These are phyloP conservation scores for Rutstroemia sydowiana DNA, from an alignment of 2,329 filamentous ascomycete species.

Conservation along the genomic window DNA sequence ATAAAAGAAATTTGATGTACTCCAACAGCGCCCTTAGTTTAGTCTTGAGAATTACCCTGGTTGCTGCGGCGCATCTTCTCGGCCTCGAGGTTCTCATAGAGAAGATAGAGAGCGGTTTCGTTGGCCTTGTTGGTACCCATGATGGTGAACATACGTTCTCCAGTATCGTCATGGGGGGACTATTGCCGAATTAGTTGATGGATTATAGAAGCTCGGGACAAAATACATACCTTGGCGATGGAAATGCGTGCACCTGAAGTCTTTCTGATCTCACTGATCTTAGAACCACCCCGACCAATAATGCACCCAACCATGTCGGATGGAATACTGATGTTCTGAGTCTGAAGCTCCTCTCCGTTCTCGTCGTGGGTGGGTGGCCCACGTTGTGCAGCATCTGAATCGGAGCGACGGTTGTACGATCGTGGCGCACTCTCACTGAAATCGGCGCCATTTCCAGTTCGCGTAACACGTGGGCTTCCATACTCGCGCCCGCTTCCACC, in stretches of 20 bases:
- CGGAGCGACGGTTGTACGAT: slow-evolving; percentile 70
- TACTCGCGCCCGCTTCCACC: slow-evolving; percentile 45
- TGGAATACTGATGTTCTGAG: slow-evolving; percentile 98
- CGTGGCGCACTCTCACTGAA: slow-evolving; percentile 78
- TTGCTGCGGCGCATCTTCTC: slow-evolving; percentile 99
- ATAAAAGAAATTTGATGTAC: slow-evolving; percentile 40
- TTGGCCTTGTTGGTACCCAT: slow-evolving; percentile 92
- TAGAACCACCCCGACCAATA: slow-evolving; percentile 88
- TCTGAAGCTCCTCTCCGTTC: slow-evolving; percentile 95
- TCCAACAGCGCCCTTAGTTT: slow-evolving; percentile 13
- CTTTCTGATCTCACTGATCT: slow-evolving; percentile 98
- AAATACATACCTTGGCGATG: slow-evolving; percentile 64
- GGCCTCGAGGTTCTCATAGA: slow-evolving; percentile 98
- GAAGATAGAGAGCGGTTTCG: slow-evolving; percentile 87
- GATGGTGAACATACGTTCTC: slow-evolving; percentile 99
- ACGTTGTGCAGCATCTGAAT: slow-evolving; percentile 71
- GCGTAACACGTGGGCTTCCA: slow-evolving; percentile 67
- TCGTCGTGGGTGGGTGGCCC: slow-evolving; percentile 86
- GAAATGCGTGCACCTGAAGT: slow-evolving; percentile 94
- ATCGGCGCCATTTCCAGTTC: slow-evolving; percentile 94
- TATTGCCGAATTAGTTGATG: background rate
- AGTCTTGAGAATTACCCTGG: slow-evolving; percentile 48
- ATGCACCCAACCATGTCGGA: slow-evolving; percentile 99
- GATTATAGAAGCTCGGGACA: slow-evolving; percentile 1
- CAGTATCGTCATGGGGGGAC: slow-evolving; percentile 90